Base-by-base conservation (phyloP, 140 eudicot species). In the Erigeron philadelphicus region DNA sequence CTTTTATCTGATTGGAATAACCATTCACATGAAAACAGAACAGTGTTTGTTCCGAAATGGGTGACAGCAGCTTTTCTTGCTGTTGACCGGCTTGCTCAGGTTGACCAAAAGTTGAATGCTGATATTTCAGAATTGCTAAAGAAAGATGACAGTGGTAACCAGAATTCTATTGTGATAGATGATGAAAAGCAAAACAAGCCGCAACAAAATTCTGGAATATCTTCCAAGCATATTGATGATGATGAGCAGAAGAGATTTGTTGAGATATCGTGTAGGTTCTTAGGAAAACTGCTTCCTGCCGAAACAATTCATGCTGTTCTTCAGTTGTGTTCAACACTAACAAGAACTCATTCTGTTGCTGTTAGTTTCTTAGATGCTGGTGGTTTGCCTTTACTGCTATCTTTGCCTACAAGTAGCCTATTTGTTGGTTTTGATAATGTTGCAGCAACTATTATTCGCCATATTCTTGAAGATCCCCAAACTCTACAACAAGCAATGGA, bases 401-500 rank as follows among this genome's bases (percentile, higher is more conserved):
- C 92, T 73, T 83, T 93, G 75, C 98, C 98, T 50, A 81, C 95
- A 49, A 80, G 76, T 66, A 86, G 98, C 75, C 82, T 93, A 55
- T 93, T 93, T 80, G 85, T 82, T 63, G 98, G 98, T 42, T 93
- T 89, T 80, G 98, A 93, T 82, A 89, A 80, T 71, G 82, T 89
- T 44, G 95, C 90, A 45, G 96, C 95, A 57, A 72, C 86, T 45
- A 86, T 93, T 71, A 89, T 93, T 61, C 93, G 96, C 9, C 98
- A 93, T 74, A 82, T 93, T 49, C 95, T 93, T 45, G 98, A 93
- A 80, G 99, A 94, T 81, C 90, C 99, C 16, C 99, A 89, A 68
- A 94, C 99, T 31, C 95, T 94, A 35, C 99, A 94, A 80, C 97
- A 83, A 70, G 99, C 99, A 53, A 94, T 94, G 99, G 99, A 94